Evolutionary conservation across 176 grass and related monocot species (phyloP).

Genomic region (Carex kokanica): DNA sequence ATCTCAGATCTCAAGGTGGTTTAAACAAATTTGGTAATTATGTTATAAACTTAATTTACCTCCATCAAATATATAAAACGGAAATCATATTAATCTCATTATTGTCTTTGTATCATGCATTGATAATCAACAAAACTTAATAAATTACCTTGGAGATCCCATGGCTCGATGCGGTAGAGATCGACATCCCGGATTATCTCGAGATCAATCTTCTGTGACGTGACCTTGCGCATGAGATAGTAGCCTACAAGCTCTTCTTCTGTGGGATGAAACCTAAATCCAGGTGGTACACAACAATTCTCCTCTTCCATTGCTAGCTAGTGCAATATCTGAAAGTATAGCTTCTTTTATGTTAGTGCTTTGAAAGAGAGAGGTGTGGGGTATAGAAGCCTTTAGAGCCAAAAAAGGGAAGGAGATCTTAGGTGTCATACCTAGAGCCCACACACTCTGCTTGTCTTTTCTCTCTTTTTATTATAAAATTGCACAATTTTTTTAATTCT

Average conservation of each 20-base stretch:
- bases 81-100: background rate
- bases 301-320: conserved; percentile 40
- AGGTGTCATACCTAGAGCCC: conserved; percentile 11
- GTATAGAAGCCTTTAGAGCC: conserved; percentile 37
- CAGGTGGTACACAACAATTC: conserved; percentile 58
- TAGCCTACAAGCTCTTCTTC: conserved; percentile 93
- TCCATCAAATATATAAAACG: background rate
- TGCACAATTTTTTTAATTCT: conserved; percentile 1
- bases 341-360: conserved; percentile 16
- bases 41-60: too few relatives aligned
- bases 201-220: conserved; percentile 48
- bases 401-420: conserved; percentile 35
- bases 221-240: conserved; percentile 71
- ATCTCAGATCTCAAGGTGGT: background rate
- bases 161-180: conserved; percentile 76
- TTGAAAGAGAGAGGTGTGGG: conserved; percentile 13
- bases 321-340: conserved; percentile 23
- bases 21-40: background rate
- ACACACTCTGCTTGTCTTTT: conserved; percentile 13
- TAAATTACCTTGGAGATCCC: conserved; percentile 70
- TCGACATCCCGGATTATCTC: conserved; percentile 76
- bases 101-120: background rate
- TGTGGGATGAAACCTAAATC: conserved; percentile 91
- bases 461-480: conserved; percentile 18
- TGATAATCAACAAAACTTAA: background rate